Evolutionary conservation across 129 eudicot genomes (phyloP).

Genomic region (Flaveria trinervia): DNA sequence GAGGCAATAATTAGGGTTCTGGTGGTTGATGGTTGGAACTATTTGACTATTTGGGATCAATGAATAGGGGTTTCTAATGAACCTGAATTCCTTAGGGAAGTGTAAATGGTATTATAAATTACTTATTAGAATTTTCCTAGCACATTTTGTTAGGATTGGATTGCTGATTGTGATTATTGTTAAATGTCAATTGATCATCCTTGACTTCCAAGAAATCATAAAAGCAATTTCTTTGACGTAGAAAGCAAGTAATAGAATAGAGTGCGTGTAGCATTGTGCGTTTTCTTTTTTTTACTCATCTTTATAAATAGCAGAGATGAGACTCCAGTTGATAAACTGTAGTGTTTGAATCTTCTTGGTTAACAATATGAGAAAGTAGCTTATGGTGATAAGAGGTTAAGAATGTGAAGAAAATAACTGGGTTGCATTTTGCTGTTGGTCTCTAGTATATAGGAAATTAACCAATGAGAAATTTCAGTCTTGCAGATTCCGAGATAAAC

Average conservation of each 20-base stretch:
- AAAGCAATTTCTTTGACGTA: neutral
- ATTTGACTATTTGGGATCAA: neutral
- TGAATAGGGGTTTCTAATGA: neutral
- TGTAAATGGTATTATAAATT: neutral
- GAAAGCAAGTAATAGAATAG: neutral
- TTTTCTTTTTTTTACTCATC: neutral
- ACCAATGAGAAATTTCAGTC: neutral
- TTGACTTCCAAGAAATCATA: neutral
- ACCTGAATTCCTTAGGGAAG: neutral
- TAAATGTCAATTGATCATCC: neutral
- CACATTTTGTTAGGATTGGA: neutral
- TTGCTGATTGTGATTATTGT: too few species aligned
- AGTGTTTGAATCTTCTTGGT: neutral
- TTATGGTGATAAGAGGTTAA: neutral
- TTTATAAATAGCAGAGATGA: neutral
- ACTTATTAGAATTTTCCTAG: neutral
- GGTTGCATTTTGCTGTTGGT: neutral
- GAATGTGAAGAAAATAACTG: neutral
- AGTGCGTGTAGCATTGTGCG: too few species aligned
- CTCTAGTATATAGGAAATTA: slow-evolving; percentile 5
- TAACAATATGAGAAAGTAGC: neutral
- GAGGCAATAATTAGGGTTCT: neutral
- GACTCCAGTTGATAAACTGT: neutral
- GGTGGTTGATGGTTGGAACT: neutral
- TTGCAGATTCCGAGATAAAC: neutral